Evolutionary conservation across 441 rosid species (phyloP).

Genomic region (Adansonia grandidieri): DNA sequence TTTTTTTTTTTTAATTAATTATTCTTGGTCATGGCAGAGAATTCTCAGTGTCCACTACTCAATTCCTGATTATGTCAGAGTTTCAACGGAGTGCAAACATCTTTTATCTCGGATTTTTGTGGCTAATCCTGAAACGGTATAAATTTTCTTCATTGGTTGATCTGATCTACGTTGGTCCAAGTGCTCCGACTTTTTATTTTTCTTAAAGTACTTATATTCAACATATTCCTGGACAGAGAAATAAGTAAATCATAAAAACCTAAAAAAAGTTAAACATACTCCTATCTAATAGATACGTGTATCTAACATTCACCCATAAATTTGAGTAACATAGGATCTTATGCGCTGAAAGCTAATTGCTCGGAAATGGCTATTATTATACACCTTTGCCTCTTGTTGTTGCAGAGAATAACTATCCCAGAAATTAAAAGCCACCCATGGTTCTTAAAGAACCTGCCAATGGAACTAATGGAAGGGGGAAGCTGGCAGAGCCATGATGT

Average conservation of each 20-base stretch:
- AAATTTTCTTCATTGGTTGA: not conserved
- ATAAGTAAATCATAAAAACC: no score
- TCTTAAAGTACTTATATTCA: no score
- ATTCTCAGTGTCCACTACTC: constrained; percentile 55
- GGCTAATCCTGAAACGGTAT: constrained; percentile 60
- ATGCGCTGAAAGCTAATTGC: no score
- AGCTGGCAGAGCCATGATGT: constrained; percentile 49
- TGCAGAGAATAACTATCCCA: constrained; percentile 59
- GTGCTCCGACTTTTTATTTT: no score
- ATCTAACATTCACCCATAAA: no score
- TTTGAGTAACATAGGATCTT: no score
- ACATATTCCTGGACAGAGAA: no score
- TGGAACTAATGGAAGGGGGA: constrained; percentile 59
- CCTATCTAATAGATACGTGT: no score
- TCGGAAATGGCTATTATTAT: no score
- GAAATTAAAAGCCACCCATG: constrained; percentile 67
- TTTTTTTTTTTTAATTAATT: no score
- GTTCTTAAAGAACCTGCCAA: constrained; percentile 66
- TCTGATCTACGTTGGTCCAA: not conserved
- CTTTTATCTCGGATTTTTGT: constrained; percentile 63
- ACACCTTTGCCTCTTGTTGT: not conserved
- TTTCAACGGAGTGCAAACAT: constrained; percentile 53
- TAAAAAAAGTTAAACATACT: no score
- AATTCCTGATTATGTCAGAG: constrained; percentile 52
- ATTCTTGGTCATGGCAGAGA: constrained; percentile 45